phyloP scores from a whole-genome alignment of 1,139 yeast genomes.

The Yueomyces sp. region DNA sequence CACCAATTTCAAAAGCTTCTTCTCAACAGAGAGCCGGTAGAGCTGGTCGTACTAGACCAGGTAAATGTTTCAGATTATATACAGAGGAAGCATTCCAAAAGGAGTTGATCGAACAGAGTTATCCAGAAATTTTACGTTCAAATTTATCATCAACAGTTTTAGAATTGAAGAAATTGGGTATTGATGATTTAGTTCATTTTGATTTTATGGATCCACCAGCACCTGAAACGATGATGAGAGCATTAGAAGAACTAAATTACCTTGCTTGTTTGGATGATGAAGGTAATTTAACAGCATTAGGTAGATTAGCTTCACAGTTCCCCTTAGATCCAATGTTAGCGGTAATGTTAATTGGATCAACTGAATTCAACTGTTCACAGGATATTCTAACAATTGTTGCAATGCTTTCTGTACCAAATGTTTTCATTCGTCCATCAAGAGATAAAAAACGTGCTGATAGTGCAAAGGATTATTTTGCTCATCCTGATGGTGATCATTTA shows the following conservation, averaged over 20 bases:
- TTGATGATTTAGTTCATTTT: constrained; percentile 92
- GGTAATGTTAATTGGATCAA: constrained; percentile 79
- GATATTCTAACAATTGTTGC: constrained; percentile 85
- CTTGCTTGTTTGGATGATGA: constrained; percentile 83
- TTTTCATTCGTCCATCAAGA: constrained; percentile 85
- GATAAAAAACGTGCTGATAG: constrained; percentile 90
- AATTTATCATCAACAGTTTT: constrained; percentile 86
- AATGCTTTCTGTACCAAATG: constrained; percentile 81
- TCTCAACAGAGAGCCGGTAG: constrained; percentile 99
- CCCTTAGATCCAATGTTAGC: constrained; percentile 95
- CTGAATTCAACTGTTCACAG: constrained; percentile 75
- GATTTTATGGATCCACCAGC: constrained; percentile 99
- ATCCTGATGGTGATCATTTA: constrained; percentile 90
- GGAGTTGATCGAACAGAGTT: constrained; percentile 87
- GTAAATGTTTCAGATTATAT: constrained; percentile 90
- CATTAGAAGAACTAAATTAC: constrained; percentile 87
- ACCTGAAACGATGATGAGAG: constrained; percentile 99
- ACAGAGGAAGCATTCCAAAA: constrained; percentile 95
- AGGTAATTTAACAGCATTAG: constrained; percentile 80
- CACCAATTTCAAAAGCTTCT: constrained; percentile 93
- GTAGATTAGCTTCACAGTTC: constrained; percentile 82
- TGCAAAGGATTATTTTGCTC: constrained; percentile 77
- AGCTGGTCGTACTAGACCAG: constrained; percentile 99
- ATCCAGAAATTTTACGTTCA: constrained; percentile 88
- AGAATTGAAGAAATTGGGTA: constrained; percentile 84